phyloP scores from a whole-genome alignment of 2,329 filamentous ascomycete species.

The Fusarium camptoceras region DNA sequence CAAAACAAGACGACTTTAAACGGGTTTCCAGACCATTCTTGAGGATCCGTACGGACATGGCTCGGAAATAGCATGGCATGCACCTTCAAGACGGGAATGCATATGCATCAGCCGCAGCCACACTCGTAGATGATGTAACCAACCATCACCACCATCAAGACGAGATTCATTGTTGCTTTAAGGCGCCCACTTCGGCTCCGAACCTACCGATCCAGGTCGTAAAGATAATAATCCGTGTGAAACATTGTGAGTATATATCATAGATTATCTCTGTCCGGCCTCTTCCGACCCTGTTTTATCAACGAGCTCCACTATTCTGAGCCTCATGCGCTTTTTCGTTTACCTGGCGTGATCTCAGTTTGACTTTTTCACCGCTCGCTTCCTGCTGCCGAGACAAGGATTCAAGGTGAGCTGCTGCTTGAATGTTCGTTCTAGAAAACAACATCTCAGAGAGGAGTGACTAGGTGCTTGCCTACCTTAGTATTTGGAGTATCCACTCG shows the following conservation, averaged over 20 bases:
- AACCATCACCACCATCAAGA: background rate
- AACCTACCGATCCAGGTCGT: conserved; percentile 1
- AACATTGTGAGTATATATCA: background rate
- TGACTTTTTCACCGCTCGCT: conserved; percentile 33
- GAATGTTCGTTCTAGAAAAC: conserved; percentile 28
- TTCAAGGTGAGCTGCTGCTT: conserved; percentile 25
- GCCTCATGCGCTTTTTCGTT: conserved; percentile 22
- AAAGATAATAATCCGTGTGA: conserved; percentile 32
- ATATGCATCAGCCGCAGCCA: conserved; percentile 13
- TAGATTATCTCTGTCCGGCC: conserved; percentile 26
- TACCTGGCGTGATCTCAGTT: conserved; percentile 34
- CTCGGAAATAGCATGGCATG: conserved; percentile 42
- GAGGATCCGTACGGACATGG: conserved; percentile 31
- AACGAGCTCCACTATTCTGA: conserved; percentile 20
- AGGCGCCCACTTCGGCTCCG: conserved; percentile 40
- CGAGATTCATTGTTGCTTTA: conserved; percentile 11
- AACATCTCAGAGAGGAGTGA: conserved; percentile 8
- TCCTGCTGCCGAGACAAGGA: conserved; percentile 26
- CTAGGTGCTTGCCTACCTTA: too few species aligned
- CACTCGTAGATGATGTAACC: conserved; percentile 6
- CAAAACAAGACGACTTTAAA: conserved; percentile 19
- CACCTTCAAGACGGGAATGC: conserved; percentile 3
- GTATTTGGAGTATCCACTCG: conserved; percentile 21
- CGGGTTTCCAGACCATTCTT: conserved; percentile 20
- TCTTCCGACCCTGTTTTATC: conserved; percentile 37